Percentiles rank a stretch among this genome's conserved stretches.
Evolutionary conservation across 345 rosid species (phyloP).

Genomic region (Salix arbutifolia): DNA sequence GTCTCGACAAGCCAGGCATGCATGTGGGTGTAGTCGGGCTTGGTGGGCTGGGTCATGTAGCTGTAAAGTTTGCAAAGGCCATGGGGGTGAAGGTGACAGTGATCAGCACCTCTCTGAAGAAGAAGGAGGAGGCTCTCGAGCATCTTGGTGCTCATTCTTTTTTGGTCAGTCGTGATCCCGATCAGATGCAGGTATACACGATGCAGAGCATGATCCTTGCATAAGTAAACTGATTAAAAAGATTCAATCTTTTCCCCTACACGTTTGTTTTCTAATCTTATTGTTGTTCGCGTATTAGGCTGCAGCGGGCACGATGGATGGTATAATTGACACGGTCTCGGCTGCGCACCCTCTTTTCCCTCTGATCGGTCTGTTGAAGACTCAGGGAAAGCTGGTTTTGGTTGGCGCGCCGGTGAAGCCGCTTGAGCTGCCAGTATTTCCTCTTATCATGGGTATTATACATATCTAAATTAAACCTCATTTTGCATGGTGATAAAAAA

Average conservation of each 20-base stretch:
- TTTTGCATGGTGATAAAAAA: too few species aligned
- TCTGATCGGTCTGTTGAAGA: not conserved
- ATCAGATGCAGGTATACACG: not conserved
- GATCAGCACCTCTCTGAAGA: not conserved
- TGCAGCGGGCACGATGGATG: not conserved
- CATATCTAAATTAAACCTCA: not conserved
- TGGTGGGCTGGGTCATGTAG: not conserved
- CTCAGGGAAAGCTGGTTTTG: not conserved
- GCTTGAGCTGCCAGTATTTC: conserved; percentile 1
- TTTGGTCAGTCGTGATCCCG: not conserved
- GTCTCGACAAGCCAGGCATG: not conserved
- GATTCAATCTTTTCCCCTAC: too few species aligned
- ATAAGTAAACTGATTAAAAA: not conserved
- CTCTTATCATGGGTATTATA: not conserved
- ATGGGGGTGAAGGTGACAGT: not conserved
- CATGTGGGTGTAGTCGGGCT: not conserved
- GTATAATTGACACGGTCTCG: not conserved
- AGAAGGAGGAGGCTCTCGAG: not conserved
- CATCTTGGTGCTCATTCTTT: not conserved
- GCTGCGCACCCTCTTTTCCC: not conserved
- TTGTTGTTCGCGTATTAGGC: not conserved
- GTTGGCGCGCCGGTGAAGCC: conserved; percentile 1
- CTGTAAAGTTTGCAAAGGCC: not conserved
- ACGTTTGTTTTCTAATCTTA: too few species aligned
- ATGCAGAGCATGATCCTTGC: not conserved